Evolutionary conservation across 1,284 basidiomycete genomes (phyloP).

Genomic region (Ustilago esculenta): DNA sequence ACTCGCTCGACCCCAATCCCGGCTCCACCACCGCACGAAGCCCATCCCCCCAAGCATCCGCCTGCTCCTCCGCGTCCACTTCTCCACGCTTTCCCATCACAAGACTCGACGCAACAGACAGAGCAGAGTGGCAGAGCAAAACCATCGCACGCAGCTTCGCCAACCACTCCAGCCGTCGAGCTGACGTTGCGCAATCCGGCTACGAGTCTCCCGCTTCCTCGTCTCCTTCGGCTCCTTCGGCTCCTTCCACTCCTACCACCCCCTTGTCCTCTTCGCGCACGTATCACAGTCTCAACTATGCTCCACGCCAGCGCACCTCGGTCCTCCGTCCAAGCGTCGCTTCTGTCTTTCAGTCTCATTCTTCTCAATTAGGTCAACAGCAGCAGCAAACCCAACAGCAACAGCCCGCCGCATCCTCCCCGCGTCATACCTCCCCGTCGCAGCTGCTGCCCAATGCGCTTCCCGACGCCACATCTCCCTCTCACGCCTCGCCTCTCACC

Average conservation of each 20-base stretch:
- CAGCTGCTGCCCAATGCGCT: too few species aligned
- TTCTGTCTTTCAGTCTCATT: conserved; percentile 23
- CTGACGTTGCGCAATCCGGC: background rate
- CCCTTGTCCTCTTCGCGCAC: conserved; percentile 10
- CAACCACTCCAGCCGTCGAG: too few species aligned
- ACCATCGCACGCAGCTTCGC: conserved; percentile 11
- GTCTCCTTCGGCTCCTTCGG: too few species aligned
- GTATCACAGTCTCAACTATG: conserved; percentile 31
- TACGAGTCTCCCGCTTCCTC: conserved; percentile 10
- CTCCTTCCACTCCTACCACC: conserved; percentile 17
- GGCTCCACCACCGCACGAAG: background rate
- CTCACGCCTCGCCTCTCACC: conserved; percentile 5
- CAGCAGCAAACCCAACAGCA: too few species aligned
- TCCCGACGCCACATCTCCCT: too few species aligned
- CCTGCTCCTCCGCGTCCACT: conserved; percentile 4
- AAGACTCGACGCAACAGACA: conserved; percentile 12
- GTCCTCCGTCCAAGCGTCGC: conserved; percentile 15
- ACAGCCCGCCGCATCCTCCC: too few species aligned
- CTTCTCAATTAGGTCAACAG: too few species aligned
- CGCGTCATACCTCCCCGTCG: too few species aligned
- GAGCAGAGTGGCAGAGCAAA: conserved; percentile 22
- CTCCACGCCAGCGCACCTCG: conserved; percentile 24
- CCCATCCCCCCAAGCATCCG: background rate
- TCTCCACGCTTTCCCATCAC: conserved; percentile 26
- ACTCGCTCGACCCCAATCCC: background rate